Evolutionary conservation across 1,284 basidiomycete genomes (phyloP).

Genomic region (Ceratobasidium sp.): DNA sequence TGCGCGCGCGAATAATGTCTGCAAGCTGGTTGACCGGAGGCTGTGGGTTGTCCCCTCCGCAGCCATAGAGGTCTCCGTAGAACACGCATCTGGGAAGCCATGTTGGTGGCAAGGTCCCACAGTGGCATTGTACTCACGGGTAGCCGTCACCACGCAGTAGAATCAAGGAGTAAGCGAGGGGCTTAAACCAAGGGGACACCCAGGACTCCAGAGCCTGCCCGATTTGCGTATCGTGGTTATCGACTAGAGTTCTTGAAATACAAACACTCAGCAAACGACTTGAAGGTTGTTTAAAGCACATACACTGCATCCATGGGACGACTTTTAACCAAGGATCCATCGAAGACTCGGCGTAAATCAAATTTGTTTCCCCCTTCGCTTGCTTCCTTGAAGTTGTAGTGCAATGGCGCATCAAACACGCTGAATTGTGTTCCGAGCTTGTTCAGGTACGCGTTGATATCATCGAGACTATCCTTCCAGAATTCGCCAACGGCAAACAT

Average conservation of each 20-base stretch:
- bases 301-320: conserved; percentile 63
- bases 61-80: conserved; percentile 62
- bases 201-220: conserved; percentile 60
- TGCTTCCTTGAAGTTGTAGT: conserved; percentile 63
- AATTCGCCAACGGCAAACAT: conserved; percentile 61
- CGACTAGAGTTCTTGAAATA: conserved; percentile 54
- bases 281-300: conserved; percentile 39
- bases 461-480: conserved; percentile 56
- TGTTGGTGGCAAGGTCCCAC: conserved; percentile 35
- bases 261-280: neutral
- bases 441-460: conserved; percentile 54
- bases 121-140: conserved; percentile 49
- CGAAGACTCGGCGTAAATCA: conserved; percentile 61
- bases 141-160: conserved; percentile 61
- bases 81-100: conserved; percentile 58
- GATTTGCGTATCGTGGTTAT: conserved; percentile 59
- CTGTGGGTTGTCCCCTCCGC: conserved; percentile 55
- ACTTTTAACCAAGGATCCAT: conserved; percentile 59
- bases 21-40: conserved; percentile 54
- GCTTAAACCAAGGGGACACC: conserved; percentile 61
- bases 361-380: conserved; percentile 55
- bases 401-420: conserved; percentile 62
- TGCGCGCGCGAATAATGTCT: conserved; percentile 58
- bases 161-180: conserved; percentile 63
- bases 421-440: conserved; percentile 53